These are phyloP conservation scores for Solanum corneliomulleri DNA, from an alignment of 257 asterid genomes.

Conservation along the genomic window DNA sequence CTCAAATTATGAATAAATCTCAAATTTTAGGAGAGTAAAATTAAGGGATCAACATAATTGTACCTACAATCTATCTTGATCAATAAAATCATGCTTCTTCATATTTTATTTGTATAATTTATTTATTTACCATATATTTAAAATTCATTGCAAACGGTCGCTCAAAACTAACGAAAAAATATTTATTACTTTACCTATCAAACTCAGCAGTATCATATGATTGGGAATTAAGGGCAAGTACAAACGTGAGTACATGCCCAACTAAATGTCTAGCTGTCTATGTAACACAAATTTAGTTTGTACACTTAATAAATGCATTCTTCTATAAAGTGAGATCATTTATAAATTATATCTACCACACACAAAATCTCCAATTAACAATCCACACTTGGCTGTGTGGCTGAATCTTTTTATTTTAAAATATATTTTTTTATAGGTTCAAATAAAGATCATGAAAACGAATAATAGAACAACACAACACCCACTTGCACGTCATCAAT, in stretches of 20 bases:
- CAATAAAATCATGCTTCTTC: no score
- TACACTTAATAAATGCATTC: background rate
- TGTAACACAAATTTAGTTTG: background rate
- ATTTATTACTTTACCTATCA: background rate
- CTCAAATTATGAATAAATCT: no score
- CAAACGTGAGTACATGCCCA: background rate
- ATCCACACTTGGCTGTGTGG: background rate
- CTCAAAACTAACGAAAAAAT: background rate
- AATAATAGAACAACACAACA: background rate
- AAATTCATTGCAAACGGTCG: no score
- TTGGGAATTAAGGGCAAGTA: background rate
- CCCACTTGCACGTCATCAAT: background rate
- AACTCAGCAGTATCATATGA: background rate
- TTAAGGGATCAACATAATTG: no score
- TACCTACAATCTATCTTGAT: no score
- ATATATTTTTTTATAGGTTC: background rate
- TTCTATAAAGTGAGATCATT: background rate
- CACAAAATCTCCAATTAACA: background rate
- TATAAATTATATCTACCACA: background rate
- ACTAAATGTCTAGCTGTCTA: background rate
- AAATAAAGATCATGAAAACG: background rate
- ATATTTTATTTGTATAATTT: no score
- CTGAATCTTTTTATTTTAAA: background rate
- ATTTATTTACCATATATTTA: no score
- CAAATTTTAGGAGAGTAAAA: no score